A percentile compares a stretch with the other conserved stretches of the same genome.
phyloP scores from a whole-genome alignment of 768 basidiomycete genomes.

The Coprinellus aureogranulatus region DNA sequence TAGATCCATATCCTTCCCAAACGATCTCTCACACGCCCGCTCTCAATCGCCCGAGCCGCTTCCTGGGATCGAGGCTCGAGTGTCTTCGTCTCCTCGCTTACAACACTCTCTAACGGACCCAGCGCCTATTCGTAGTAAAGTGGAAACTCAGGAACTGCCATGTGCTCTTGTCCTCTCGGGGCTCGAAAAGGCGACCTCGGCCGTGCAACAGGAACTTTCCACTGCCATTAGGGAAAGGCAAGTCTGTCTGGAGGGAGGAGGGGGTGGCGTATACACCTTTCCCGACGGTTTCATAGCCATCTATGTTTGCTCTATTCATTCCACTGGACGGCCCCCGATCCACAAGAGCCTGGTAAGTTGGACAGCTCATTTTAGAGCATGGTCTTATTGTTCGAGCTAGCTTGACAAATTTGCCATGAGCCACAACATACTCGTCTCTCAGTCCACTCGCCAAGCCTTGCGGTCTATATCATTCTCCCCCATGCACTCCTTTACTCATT shows the following conservation, averaged over 20 bases:
- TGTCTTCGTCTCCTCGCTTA: constrained; percentile 11
- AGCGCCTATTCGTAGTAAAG: constrained; percentile 14
- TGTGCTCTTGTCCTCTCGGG: constrained; percentile 67
- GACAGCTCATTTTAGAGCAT: constrained; percentile 1
- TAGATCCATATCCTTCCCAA: constrained; percentile 36
- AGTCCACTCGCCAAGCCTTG: constrained; percentile 37
- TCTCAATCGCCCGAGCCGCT: neutral
- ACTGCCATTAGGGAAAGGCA: constrained; percentile 50
- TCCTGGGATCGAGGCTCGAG: constrained; percentile 10
- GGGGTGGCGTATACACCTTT: constrained; percentile 49
- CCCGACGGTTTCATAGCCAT: constrained; percentile 71
- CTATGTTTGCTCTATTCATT: constrained; percentile 67
- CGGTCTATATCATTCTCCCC: constrained; percentile 28
- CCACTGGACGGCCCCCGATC: constrained; percentile 63
- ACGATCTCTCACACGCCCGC: constrained; percentile 23
- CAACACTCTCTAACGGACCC: constrained; percentile 37
- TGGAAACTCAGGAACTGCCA: constrained; percentile 37
- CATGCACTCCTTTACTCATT: constrained; percentile 24
- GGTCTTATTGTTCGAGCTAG: constrained; percentile 33
- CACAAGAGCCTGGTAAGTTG: constrained; percentile 62
- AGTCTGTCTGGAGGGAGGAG: constrained; percentile 41
- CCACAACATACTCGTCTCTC: constrained; percentile 51
- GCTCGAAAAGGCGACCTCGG: constrained; percentile 56
- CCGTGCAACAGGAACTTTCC: constrained; percentile 58
- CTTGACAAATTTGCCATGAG: constrained; percentile 81